Conservation (phyloP, 192 early-diverging fungal species). For the Coemansia sp. region DNA sequence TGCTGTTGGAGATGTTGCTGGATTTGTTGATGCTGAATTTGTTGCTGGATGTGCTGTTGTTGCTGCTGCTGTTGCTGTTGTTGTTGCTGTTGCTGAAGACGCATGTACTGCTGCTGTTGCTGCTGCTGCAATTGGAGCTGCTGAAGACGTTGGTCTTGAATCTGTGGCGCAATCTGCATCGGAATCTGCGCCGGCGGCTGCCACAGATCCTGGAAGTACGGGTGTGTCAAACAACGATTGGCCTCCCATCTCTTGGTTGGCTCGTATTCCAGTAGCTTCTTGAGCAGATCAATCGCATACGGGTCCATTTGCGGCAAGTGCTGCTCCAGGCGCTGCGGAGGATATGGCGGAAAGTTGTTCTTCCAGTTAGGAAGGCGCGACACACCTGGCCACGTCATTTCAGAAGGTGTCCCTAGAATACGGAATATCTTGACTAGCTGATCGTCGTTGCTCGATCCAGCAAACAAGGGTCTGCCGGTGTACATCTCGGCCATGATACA, state of each 20-base stretch:
- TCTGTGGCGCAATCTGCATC: constrained; percentile 22
- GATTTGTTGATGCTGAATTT: constrained; percentile 23
- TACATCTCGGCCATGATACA: constrained; percentile 98
- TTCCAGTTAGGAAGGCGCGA: constrained; percentile 70
- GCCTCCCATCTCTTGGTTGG: constrained; percentile 52
- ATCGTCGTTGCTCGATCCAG: constrained; percentile 79
- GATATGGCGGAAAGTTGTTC: constrained; percentile 63
- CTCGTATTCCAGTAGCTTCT: constrained; percentile 72
- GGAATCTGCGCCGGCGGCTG: constrained; percentile 36
- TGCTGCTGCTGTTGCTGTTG: constrained; percentile 17
- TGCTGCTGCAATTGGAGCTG: constrained; percentile 36
- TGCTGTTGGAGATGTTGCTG: constrained; percentile 27
- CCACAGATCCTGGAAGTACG: constrained; percentile 48
- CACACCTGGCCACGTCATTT: constrained; percentile 73
- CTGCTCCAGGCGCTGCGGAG: constrained; percentile 60
- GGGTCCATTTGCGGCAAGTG: constrained; percentile 74
- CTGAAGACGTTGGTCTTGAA: constrained; percentile 37
- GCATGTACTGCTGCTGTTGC: constrained; percentile 35
- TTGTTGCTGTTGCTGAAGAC: constrained; percentile 28
- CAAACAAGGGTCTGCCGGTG: constrained; percentile 74
- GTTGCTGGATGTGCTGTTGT: constrained; percentile 13
- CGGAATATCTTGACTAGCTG: constrained; percentile 79
- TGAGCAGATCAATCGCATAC: constrained; percentile 69
- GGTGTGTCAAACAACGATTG: constrained; percentile 31
- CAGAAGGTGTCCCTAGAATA: constrained; percentile 74